phyloP scores from a whole-genome alignment of 805 yeast species.

The Schwanniomyces pseudopolymorphus region DNA sequence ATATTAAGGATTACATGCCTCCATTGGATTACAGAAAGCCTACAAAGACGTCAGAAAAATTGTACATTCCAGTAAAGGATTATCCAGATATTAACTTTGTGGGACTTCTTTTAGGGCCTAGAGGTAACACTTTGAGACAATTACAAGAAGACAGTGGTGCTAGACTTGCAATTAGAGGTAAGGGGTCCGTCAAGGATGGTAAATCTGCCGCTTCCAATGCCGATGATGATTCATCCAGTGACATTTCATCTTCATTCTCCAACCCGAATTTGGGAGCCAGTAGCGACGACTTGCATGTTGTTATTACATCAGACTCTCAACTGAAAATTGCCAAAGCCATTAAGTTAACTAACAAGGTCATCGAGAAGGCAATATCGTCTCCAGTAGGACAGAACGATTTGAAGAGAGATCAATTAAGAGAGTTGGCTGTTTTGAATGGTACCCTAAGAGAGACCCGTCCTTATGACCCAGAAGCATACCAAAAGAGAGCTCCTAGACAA shows the following conservation, averaged over 20 bases:
- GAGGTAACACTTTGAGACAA: conserved; percentile 85
- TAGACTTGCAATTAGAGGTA: conserved; percentile 85
- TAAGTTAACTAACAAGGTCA: conserved; percentile 67
- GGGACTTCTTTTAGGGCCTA: conserved; percentile 88
- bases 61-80: conserved; percentile 79
- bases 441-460: conserved; percentile 82
- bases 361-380: conserved; percentile 78
- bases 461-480: conserved; percentile 39
- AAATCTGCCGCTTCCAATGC: conserved; percentile 53
- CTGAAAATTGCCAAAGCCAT: conserved; percentile 77
- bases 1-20: conserved; percentile 74
- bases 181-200: conserved; percentile 95
- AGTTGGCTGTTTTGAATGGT: conserved; percentile 91
- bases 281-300: conserved; percentile 81
- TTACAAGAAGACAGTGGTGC: conserved; percentile 88
- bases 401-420: conserved; percentile 87
- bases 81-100: conserved; percentile 92
- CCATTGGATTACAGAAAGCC: conserved; percentile 80
- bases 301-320: conserved; percentile 79
- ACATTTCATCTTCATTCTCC: conserved; percentile 17
- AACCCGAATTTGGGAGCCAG: conserved; percentile 21
- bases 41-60: conserved; percentile 68
- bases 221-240: conserved; percentile 38
- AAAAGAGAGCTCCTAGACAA: conserved; percentile 15
- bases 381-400: conserved; percentile 94